Base-by-base conservation (phyloP, 2,329 filamentous ascomycete genomes). In the Exophiala sp. region DNA sequence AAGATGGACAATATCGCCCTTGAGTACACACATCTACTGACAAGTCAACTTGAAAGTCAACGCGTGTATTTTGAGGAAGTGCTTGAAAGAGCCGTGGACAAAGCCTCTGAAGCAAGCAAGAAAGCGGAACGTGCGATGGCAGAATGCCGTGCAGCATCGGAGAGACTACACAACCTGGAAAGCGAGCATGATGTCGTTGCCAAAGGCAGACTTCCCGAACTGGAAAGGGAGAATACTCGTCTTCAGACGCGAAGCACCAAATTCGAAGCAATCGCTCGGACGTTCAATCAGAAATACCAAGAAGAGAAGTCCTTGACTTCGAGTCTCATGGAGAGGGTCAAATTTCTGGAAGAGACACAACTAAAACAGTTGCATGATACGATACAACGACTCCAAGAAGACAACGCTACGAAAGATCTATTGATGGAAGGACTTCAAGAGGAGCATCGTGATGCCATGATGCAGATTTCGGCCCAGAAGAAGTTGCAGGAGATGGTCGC, bases 11-110 rank as follows among this genome's bases (percentile, higher is more conserved):
- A 83, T 65, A 95, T 97, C 68, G 89, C 89, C 29, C 81, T 94
- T 62, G 94, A 99, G 72, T 99, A 97, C 69, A 94, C 92, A 0
- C 91, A 96, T 66, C 82, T 99, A 1, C 82, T 99, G 9, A 95
- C 89, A 2, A 91, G 86, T 55, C 94, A 99, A 67, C 83, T 99
- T 2, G 94, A 97, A 68, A 91, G 87, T 40, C 94, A 99, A 69
- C 83, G 94, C 8, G 80, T 88, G 0, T 99, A 97, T 71, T 99
- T 95, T 63, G 92, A 97, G 69, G 92, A 95, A 63, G 84, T 95
- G 69, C 81, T 99, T 48, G 87, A 86, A 65, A 90, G 95, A 59
- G 89, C 90, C 0, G 91, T 87, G 0, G 89, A 95, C 70, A 97
- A 97, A 73, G 91, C 91, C 0, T 81, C 85, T 1, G 83, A 87